Conservation (phyloP, 805 yeast species). For the Pichia sporocuriosa region DNA sequence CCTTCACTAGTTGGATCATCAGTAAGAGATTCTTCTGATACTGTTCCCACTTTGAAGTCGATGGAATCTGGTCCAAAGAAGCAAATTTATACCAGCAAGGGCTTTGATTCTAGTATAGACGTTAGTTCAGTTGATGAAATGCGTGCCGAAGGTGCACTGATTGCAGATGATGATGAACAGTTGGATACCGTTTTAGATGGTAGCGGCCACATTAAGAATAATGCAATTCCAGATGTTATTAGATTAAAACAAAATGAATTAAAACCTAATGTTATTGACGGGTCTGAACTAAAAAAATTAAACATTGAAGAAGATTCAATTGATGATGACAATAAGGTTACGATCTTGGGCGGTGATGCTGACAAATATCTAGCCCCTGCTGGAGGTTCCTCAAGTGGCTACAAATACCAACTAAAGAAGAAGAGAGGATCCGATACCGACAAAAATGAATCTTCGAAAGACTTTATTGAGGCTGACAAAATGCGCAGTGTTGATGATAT, state of each 20-base stretch:
- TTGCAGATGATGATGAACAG: constrained; percentile 54
- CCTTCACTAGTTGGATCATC: constrained; percentile 53
- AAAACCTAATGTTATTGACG: neutral
- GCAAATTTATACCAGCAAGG: constrained; percentile 41
- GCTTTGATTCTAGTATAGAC: constrained; percentile 27
- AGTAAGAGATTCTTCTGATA: constrained; percentile 25
- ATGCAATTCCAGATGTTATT: constrained; percentile 31
- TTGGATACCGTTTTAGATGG: constrained; percentile 47
- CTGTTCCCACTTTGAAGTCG: constrained; percentile 8
- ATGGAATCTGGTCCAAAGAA: constrained; percentile 16
- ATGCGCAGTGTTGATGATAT: constrained; percentile 27
- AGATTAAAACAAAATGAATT: constrained; percentile 3
- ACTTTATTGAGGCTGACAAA: constrained; percentile 21
- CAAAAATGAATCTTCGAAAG: constrained; percentile 7
- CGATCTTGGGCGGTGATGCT: constrained; percentile 28
- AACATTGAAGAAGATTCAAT: constrained; percentile 2
- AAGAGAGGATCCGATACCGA: constrained; percentile 4
- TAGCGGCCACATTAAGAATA: constrained; percentile 46
- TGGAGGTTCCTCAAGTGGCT: constrained; percentile 19
- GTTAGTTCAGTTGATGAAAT: constrained; percentile 30
- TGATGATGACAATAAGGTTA: constrained; percentile 10
- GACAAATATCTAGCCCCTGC: constrained; percentile 32
- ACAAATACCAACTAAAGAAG: constrained; percentile 5
- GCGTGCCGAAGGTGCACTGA: constrained; percentile 43
- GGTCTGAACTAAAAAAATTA: neutral